Conservation (phyloP, 106 monocot species). For the Platanthera zijinensis region DNA sequence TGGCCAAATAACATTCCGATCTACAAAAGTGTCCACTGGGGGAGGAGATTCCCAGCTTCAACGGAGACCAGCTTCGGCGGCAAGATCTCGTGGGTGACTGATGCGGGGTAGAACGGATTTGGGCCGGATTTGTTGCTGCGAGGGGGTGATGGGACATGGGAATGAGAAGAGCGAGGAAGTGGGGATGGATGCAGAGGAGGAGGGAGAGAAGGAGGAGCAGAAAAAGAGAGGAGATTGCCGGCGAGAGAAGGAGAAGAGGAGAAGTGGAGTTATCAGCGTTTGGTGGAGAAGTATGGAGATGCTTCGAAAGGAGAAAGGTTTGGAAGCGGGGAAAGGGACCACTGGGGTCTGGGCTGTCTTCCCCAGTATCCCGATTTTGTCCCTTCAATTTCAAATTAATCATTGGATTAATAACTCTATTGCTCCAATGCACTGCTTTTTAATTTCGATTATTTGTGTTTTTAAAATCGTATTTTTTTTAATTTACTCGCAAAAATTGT, state of each 20-base stretch:
- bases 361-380: too few relatives aligned
- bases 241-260: neutral
- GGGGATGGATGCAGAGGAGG: neutral
- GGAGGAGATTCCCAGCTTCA: neutral
- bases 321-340: neutral
- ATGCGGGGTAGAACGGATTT: neutral
- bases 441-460: too few relatives aligned
- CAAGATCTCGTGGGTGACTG: neutral
- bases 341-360: neutral
- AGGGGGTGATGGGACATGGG: neutral
- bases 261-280: constrained; percentile 9
- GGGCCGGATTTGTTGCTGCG: neutral
- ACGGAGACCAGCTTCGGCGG: neutral
- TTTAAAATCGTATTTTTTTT: too few relatives aligned
- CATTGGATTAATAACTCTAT: too few relatives aligned
- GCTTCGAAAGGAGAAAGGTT: neutral
- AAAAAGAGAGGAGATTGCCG: neutral
- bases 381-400: too few relatives aligned
- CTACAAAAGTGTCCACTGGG: neutral
- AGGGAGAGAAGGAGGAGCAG: neutral
- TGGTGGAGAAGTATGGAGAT: constrained; percentile 2
- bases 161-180: neutral
- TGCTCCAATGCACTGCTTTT: too few relatives aligned
- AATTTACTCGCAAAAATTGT: too few relatives aligned
- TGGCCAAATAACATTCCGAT: neutral